Conservation (phyloP, 768 basidiomycete genomes). For the Lepiota venenata region DNA sequence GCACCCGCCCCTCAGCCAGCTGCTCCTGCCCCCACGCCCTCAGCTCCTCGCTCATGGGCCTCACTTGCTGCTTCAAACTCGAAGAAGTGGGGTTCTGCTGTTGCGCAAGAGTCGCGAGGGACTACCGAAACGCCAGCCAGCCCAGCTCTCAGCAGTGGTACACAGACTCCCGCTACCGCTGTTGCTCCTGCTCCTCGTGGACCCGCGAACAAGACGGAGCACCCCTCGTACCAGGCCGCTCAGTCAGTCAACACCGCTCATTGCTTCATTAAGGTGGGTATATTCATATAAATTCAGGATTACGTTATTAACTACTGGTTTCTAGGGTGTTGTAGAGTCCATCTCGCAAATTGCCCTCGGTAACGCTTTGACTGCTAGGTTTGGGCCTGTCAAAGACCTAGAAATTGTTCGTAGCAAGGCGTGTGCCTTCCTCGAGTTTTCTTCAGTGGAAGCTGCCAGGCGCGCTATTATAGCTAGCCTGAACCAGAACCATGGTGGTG, state of each 20-base stretch:
- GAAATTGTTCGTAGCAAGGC: constrained; percentile 88
- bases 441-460: constrained; percentile 70
- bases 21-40: constrained; percentile 32
- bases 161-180: constrained; percentile 28
- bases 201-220: constrained; percentile 29
- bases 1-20: constrained; percentile 27
- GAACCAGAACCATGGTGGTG: constrained; percentile 68
- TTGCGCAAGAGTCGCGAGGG: constrained; percentile 75
- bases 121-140: constrained; percentile 59
- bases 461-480: constrained; percentile 80
- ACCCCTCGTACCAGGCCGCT: constrained; percentile 55
- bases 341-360: constrained; percentile 51
- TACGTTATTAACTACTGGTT: constrained; percentile 7
- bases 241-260: constrained; percentile 63
- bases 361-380: constrained; percentile 51
- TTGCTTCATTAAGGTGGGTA: constrained; percentile 88
- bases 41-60: constrained; percentile 85
- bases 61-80: constrained; percentile 81
- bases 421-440: constrained; percentile 94
- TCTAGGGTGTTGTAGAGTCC: constrained; percentile 69
- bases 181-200: constrained; percentile 26
- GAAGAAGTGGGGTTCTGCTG: constrained; percentile 82
- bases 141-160: constrained; percentile 36
- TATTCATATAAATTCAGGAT: background rate
- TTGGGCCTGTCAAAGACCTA: constrained; percentile 82